Conservation (phyloP, 345 rosid species). For the Theobroma cacao region DNA sequence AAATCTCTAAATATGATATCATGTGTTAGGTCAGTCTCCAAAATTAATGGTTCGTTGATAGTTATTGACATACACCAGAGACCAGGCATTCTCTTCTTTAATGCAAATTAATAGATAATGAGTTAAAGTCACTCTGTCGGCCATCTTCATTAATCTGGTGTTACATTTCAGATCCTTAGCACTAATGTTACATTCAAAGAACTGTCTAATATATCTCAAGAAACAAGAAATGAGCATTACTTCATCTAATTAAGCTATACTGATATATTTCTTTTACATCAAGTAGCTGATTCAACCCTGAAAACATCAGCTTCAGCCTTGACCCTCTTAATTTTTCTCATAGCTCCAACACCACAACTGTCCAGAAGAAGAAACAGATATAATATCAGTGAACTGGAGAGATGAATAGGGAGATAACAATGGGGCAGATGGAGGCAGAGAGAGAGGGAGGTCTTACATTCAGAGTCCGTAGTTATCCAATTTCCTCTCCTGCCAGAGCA, state of each 20-base stretch:
- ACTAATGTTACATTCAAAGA: not conserved
- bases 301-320: not conserved
- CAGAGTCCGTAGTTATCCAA: conserved; percentile 95
- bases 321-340: conserved; percentile 25
- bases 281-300: not conserved
- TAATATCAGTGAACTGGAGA: not conserved
- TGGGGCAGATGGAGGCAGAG: not conserved
- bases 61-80: not conserved
- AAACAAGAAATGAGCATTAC: not conserved
- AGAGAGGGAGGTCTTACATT: conserved; percentile 43
- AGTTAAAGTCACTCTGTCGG: not conserved
- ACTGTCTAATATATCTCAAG: not conserved
- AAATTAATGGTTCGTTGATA: no score
- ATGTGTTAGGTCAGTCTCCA: not conserved
- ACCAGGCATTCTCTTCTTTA: not conserved
- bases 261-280: not conserved
- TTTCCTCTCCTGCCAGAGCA: conserved; percentile 48
- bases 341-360: conserved; percentile 92
- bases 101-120: not conserved
- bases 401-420: not conserved
- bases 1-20: no score
- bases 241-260: not conserved
- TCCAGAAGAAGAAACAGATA: not conserved
- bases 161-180: conserved; percentile 1
- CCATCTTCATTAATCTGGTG: not conserved